A percentile compares a stretch with the other conserved stretches of the same genome.
Conservation (phyloP, 805 yeast genomes). For the Candida jianshihensis region DNA sequence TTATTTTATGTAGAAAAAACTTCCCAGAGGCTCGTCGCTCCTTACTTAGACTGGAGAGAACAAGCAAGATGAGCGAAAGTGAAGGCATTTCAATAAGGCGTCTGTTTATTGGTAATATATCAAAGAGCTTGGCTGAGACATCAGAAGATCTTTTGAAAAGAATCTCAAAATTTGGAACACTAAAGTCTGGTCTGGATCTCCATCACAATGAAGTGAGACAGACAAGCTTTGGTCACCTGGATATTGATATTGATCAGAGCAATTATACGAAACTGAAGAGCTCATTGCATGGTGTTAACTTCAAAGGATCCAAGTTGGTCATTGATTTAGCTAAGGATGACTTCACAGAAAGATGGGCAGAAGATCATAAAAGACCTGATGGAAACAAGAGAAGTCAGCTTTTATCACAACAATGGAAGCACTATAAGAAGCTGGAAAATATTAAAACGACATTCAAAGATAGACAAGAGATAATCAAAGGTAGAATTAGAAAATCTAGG, state of each 20-base stretch:
- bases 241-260: conserved; percentile 43
- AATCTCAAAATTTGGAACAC: conserved; percentile 54
- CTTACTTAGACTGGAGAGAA: too few species aligned
- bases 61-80: too few species aligned
- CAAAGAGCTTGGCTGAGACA: conserved; percentile 41
- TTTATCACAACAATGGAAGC: conserved; percentile 32
- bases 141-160: conserved; percentile 44
- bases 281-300: conserved; percentile 64
- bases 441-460: conserved; percentile 34
- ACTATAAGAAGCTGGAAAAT: conserved; percentile 30
- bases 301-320: conserved; percentile 62
- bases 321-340: conserved; percentile 58
- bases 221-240: conserved; percentile 54
- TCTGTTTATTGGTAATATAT: conserved; percentile 65
- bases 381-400: conserved; percentile 27
- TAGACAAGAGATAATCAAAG: conserved; percentile 39
- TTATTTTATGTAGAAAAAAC: too few species aligned
- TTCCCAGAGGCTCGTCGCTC: background rate
- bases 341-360: conserved; percentile 39
- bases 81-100: conserved; percentile 20
- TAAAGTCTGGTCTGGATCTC: conserved; percentile 42
- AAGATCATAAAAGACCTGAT: conserved; percentile 32
- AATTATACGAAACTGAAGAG: conserved; percentile 43
- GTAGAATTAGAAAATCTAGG: conserved; percentile 52
- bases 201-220: conserved; percentile 41